phyloP scores from a whole-genome alignment of 2,329 filamentous ascomycete genomes.

The Pseudogymnoascus sp. region DNA sequence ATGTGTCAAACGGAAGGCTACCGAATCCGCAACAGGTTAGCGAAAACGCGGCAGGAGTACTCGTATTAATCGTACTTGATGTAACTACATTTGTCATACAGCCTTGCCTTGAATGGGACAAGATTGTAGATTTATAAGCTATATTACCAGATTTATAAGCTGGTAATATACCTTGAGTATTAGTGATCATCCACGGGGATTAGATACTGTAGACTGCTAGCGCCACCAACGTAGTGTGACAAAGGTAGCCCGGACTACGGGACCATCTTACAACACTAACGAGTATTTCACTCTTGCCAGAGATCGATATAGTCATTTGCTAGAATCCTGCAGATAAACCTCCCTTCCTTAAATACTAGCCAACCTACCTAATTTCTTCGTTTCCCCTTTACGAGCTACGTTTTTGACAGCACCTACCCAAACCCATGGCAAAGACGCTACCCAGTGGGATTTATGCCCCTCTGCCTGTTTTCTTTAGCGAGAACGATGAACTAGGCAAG shows the following conservation, averaged over 20 bases:
- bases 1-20: too few species aligned
- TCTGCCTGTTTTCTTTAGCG: constrained; percentile 15
- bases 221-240: background rate
- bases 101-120: too few species aligned
- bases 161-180: too few species aligned
- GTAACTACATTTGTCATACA: too few species aligned
- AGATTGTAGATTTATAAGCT: too few species aligned
- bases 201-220: background rate
- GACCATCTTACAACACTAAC: background rate
- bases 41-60: too few species aligned
- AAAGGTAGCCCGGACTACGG: background rate
- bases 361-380: background rate
- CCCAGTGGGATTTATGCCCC: constrained; percentile 14
- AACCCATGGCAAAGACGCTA: background rate
- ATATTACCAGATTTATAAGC: too few species aligned
- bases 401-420: background rate
- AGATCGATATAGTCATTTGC: too few species aligned
- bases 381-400: background rate
- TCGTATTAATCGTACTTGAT: too few species aligned
- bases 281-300: background rate
- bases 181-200: too few species aligned
- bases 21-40: too few species aligned
- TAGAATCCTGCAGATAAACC: too few species aligned
- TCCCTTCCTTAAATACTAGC: background rate
- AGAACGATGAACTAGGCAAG: constrained; percentile 10